Evolutionary conservation across 2,329 filamentous ascomycete genomes (phyloP), one percentile per base, ranked within the genome.

Genomic region (Helotiales sp.): DNA sequence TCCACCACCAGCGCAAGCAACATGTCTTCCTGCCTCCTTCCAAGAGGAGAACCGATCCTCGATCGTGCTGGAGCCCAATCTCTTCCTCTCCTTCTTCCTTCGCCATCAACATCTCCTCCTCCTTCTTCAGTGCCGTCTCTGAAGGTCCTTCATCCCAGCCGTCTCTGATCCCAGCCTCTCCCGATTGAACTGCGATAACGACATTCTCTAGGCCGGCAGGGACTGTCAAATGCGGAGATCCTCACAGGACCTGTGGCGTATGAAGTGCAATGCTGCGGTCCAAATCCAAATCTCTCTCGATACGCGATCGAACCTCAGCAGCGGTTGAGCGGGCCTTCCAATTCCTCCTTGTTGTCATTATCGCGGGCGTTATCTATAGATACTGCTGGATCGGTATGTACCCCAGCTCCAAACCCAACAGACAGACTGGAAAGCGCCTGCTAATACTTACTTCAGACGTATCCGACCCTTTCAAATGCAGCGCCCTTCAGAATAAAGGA

Each of bases 381-480:
- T 77, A 75, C 62, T 77, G 74, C 58, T 75, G 71, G 71, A 68
- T 73, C 68, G 74, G 74, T 76, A 58, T 30, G 70, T 67, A 13
- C 30, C 37, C n/a, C 22, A 20, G 15, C n/a, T 22, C 49, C 15
- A 26, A 6, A 11, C 22, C 24, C 22, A 30, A 22, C 20, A 17
- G 6, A 7, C 24, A n/a, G n/a, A n/a, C n/a, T n/a, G n/a, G 30
- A 22, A 17, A 15, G 37, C 20, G 10, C n/a, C 15, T 50, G 63
- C 67, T 71, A 54, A 71, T 28, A 49, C 1, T 13, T 40, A 13
- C 30, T 62, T 69, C 63, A 76, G 75, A 77, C 66, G 65, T 65
- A 30, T 52, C 69, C 28, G 86, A 88, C 69, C 84, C 84, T 0
- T 83, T 83, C 73, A 84, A 85, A 77, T 89, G 87, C 75, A 75